Conservation (phyloP, 2,329 filamentous ascomycete genomes). For the Verticillium dahliae region DNA sequence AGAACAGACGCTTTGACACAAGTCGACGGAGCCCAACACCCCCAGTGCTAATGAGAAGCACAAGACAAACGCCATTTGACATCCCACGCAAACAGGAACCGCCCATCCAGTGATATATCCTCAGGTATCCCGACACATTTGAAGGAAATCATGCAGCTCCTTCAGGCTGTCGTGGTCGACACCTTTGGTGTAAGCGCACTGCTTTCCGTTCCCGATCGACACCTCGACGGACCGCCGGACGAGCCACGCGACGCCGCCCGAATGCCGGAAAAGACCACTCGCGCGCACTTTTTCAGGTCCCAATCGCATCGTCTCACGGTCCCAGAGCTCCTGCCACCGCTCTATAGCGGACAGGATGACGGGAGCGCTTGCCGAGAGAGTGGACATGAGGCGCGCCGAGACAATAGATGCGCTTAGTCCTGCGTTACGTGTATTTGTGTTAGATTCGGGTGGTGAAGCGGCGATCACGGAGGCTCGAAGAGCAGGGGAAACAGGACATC, state of each 20-base stretch:
- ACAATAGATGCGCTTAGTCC: not conserved
- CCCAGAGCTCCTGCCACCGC: conserved; percentile 1
- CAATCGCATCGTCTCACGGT: not conserved
- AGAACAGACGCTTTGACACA: not conserved
- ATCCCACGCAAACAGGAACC: too few species aligned
- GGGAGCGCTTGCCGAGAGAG: not conserved
- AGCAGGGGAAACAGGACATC: too few species aligned
- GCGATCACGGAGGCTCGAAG: not conserved
- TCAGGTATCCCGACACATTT: not conserved
- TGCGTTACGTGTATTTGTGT: not conserved
- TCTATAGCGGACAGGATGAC: not conserved
- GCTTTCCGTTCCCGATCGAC: not conserved
- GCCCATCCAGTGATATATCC: not conserved
- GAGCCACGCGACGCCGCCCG: not conserved
- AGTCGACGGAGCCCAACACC: not conserved
- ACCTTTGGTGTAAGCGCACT: not conserved
- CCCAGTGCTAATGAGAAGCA: not conserved
- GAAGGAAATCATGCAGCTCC: not conserved
- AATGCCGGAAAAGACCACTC: not conserved
- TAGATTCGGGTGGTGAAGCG: not conserved
- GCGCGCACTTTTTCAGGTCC: not conserved
- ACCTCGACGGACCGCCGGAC: not conserved
- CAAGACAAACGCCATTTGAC: not conserved
- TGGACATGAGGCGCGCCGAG: not conserved
- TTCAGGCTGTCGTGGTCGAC: not conserved